These are phyloP conservation scores for Melaleuca quinquenervia DNA, from an alignment of 345 rosid species.

Conservation along the genomic window DNA sequence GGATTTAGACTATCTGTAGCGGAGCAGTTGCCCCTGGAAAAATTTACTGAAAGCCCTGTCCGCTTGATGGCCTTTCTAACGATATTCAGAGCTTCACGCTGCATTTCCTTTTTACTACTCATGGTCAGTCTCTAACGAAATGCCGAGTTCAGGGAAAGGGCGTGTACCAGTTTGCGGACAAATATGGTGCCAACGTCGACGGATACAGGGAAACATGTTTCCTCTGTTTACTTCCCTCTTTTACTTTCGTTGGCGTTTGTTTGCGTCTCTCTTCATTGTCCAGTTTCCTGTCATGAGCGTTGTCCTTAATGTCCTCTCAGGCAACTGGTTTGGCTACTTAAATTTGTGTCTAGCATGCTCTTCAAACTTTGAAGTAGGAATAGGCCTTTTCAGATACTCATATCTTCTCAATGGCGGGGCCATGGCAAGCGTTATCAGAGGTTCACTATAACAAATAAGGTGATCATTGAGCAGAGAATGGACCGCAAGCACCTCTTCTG, in stretches of 20 bases:
- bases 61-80: background rate
- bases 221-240: background rate
- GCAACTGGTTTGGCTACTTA: background rate
- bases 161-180: conserved; percentile 83
- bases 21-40: background rate
- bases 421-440: background rate
- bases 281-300: background rate
- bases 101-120: background rate
- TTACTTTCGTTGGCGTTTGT: background rate
- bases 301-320: background rate
- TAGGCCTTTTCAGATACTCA: accelerated
- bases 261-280: background rate
- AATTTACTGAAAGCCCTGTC: background rate
- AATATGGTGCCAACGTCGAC: conserved; percentile 92
- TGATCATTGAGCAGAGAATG: background rate
- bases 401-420: background rate
- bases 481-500: background rate
- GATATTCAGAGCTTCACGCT: background rate
- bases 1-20: background rate
- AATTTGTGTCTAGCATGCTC: background rate
- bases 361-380: background rate
- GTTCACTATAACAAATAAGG: background rate
- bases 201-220: conserved; percentile 62
- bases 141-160: conserved; percentile 65
- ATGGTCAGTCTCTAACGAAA: background rate